Percentiles rank a stretch among this genome's conserved stretches.
These are phyloP conservation scores for Pyrenophora teres DNA, from an alignment of 2,329 filamentous ascomycete genomes.

Conservation along the genomic window DNA sequence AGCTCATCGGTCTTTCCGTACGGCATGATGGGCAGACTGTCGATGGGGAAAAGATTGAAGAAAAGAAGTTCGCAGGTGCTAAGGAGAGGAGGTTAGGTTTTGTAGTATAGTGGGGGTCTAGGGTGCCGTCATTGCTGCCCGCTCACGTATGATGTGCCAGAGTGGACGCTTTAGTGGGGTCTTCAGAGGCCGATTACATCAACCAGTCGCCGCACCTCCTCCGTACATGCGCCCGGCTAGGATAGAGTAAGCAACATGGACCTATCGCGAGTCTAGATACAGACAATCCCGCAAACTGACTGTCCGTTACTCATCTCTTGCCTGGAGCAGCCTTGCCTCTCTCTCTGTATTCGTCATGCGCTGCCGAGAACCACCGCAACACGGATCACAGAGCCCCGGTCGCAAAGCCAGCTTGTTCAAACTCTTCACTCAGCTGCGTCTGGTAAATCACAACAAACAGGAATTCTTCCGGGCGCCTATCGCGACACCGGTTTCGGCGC, in stretches of 20 bases:
- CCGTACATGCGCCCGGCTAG: neutral
- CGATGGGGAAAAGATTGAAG: slow-evolving; percentile 16
- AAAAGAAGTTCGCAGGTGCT: slow-evolving; percentile 21
- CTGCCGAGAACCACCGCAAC: slow-evolving; percentile 11
- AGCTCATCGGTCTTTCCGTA: slow-evolving; percentile 86
- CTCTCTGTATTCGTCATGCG: slow-evolving; percentile 7
- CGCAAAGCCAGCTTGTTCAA: neutral
- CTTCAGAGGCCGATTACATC: slow-evolving; percentile 19
- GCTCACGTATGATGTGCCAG: slow-evolving; percentile 11
- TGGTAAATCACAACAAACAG: slow-evolving; percentile 4
- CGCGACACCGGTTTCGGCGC: slow-evolving; percentile 26
- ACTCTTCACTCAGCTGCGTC: slow-evolving; percentile 5
- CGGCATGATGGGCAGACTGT: slow-evolving; percentile 67
- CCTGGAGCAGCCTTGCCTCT: slow-evolving; percentile 1
- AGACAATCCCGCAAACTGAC: slow-evolving; percentile 3
- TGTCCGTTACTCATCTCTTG: slow-evolving; percentile 16
- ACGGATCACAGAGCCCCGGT: slow-evolving; percentile 10
- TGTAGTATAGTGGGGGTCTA: slow-evolving; percentile 25
- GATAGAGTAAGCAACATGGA: slow-evolving; percentile 12
- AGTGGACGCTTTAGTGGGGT: slow-evolving; percentile 15
- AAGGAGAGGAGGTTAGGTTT: slow-evolving; percentile 17
- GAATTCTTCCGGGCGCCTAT: slow-evolving; percentile 33
- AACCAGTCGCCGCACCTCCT: slow-evolving; percentile 14
- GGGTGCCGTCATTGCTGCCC: slow-evolving; percentile 11
- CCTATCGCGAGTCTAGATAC: neutral